These are phyloP conservation scores for Fusarium oligoseptatum DNA, from an alignment of 2,329 filamentous ascomycete genomes.

Conservation along the genomic window DNA sequence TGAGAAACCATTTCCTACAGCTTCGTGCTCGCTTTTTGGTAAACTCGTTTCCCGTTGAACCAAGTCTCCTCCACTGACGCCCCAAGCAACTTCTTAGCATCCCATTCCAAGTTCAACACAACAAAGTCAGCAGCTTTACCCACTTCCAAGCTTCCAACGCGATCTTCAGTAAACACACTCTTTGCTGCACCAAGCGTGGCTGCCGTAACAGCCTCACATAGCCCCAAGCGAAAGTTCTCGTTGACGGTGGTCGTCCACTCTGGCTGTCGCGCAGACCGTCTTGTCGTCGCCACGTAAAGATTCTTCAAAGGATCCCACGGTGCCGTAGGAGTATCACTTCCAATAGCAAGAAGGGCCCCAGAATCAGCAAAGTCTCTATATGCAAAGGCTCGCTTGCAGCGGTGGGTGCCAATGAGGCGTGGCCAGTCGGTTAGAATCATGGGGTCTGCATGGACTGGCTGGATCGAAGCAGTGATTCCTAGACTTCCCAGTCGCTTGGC, in stretches of 20 bases:
- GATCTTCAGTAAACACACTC: slow-evolving; percentile 62
- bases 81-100: slow-evolving; percentile 28
- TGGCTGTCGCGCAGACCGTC: slow-evolving; percentile 63
- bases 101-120: slow-evolving; percentile 60
- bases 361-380: slow-evolving; percentile 69
- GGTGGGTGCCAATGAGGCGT: slow-evolving; percentile 62
- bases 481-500: slow-evolving; percentile 66
- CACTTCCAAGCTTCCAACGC: slow-evolving; percentile 62
- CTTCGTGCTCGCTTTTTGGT: no score
- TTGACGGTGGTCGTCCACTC: slow-evolving; percentile 59
- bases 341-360: slow-evolving; percentile 66
- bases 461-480: slow-evolving; percentile 69
- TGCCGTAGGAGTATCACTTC: slow-evolving; percentile 69
- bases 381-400: slow-evolving; percentile 69
- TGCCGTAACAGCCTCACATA: slow-evolving; percentile 64
- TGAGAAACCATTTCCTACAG: no score
- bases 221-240: slow-evolving; percentile 61
- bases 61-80: no score
- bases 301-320: slow-evolving; percentile 65
- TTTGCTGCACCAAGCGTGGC: slow-evolving; percentile 65
- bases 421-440: slow-evolving; percentile 71
- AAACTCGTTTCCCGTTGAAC: no score
- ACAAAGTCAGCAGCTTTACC: slow-evolving; percentile 69
- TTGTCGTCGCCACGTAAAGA: slow-evolving; percentile 68
- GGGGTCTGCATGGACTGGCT: slow-evolving; percentile 69